Conservation (phyloP, 2,329 filamentous ascomycete genomes). For the Graphilbum fragrans region DNA sequence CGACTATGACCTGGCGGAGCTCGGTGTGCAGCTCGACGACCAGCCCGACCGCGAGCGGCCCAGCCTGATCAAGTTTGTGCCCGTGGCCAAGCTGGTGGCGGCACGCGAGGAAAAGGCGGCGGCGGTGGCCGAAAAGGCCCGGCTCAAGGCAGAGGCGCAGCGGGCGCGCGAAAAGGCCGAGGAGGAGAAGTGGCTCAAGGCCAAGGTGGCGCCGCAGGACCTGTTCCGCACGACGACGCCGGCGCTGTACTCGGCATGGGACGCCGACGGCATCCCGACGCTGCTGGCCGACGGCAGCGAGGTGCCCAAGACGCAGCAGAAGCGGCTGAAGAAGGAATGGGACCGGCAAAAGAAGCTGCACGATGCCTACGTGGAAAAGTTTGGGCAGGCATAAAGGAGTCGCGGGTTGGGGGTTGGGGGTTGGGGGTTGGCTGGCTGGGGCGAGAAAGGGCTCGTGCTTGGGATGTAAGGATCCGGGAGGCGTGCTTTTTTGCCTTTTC, state of each 20-base stretch:
- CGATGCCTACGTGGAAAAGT: conserved; percentile 32
- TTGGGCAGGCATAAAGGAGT: conserved; percentile 3
- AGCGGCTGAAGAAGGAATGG: conserved; percentile 61
- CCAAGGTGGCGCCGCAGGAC: conserved; percentile 16
- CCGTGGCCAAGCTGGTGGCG: conserved; percentile 38
- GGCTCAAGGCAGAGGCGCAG: conserved; percentile 26
- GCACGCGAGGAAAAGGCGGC: conserved; percentile 40
- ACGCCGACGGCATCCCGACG: conserved; percentile 51
- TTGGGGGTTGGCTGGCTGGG: too few species aligned
- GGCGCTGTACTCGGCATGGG: conserved; percentile 51
- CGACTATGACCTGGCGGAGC: conserved; percentile 51
- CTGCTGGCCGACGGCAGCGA: conserved; percentile 50
- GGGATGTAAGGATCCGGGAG: too few species aligned
- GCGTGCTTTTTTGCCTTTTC: too few species aligned
- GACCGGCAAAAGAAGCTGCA: conserved; percentile 58
- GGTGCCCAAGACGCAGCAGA: conserved; percentile 49
- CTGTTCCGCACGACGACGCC: conserved; percentile 21
- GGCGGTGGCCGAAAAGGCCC: conserved; percentile 37
- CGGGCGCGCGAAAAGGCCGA: conserved; percentile 24
- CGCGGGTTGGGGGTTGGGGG: background rate
- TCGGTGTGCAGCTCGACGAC: conserved; percentile 61
- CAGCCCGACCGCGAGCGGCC: conserved; percentile 36
- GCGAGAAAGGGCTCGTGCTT: too few species aligned
- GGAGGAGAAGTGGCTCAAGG: conserved; percentile 12
- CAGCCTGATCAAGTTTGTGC: conserved; percentile 53